Evolutionary conservation across 306 rosid genomes (phyloP).

Genomic region (Cucumis melo): DNA sequence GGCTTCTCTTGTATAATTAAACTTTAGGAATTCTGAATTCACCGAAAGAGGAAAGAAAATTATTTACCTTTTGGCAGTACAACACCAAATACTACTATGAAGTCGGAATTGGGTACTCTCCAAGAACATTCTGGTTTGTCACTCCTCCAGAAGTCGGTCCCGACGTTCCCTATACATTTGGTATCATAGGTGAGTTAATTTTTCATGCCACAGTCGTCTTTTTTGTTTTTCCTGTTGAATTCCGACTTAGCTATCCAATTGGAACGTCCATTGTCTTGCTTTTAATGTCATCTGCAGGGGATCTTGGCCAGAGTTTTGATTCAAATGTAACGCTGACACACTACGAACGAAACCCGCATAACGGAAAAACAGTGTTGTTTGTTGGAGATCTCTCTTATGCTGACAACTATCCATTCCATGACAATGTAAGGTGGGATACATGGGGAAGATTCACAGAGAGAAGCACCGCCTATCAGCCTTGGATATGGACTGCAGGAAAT

Average conservation of each 20-base stretch:
- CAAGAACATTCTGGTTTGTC: slow-evolving; percentile 59
- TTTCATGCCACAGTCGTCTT: neutral
- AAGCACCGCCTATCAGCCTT: slow-evolving; percentile 85
- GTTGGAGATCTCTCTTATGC: slow-evolving; percentile 90
- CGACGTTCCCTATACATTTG: slow-evolving; percentile 83
- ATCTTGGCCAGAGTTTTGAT: slow-evolving; percentile 84
- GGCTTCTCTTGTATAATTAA: neutral
- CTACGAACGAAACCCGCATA: slow-evolving; percentile 47
- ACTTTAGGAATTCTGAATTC: neutral
- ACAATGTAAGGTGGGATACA: slow-evolving; percentile 69
- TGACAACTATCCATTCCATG: slow-evolving; percentile 53
- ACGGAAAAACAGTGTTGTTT: slow-evolving; percentile 49
- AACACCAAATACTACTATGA: slow-evolving; percentile 65
- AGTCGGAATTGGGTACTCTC: slow-evolving; percentile 49
- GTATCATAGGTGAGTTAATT: slow-evolving; percentile 55
- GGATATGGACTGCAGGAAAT: slow-evolving; percentile 96
- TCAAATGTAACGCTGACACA: slow-evolving; percentile 66
- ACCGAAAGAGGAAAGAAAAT: neutral
- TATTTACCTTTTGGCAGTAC: slow-evolving; percentile 22
- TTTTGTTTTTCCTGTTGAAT: neutral
- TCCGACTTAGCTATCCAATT: neutral
- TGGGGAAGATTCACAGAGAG: slow-evolving; percentile 85
- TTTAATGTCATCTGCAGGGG: slow-evolving; percentile 28
- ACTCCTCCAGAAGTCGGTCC: slow-evolving; percentile 83
- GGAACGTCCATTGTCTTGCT: neutral